A percentile compares a stretch with the other conserved stretches of the same genome.
These are phyloP conservation scores for Actinomortierella ambigua DNA, from an alignment of 371 early-diverging fungal genomes.

Conservation along the genomic window DNA sequence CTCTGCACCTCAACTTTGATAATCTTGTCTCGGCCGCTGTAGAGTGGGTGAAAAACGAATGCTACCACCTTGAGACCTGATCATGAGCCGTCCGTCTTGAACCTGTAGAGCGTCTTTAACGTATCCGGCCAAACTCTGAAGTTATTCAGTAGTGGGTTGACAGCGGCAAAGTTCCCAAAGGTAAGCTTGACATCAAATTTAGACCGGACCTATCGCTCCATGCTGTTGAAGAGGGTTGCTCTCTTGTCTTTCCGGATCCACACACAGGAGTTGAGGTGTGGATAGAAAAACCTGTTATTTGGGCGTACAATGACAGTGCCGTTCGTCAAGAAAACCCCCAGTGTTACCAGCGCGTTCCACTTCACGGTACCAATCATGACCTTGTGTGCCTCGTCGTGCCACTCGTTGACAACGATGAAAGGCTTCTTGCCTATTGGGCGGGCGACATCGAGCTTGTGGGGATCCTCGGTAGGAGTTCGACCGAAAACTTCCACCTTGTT, in stretches of 20 bases:
- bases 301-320: conserved; percentile 21
- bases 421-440: not conserved
- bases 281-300: conserved; percentile 10
- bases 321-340: conserved; percentile 12
- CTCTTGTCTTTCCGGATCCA: conserved; percentile 13
- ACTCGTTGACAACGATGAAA: conserved; percentile 9
- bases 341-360: conserved; percentile 15
- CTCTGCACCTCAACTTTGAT: conserved; percentile 17
- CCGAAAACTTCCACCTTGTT: conserved; percentile 8
- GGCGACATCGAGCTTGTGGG: conserved; percentile 5
- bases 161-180: conserved; percentile 16
- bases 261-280: conserved; percentile 11
- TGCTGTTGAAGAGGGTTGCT: not conserved
- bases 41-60: conserved; percentile 18
- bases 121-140: conserved; percentile 11
- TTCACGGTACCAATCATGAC: conserved; percentile 13
- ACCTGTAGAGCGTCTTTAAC: too few species aligned
- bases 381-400: conserved; percentile 14
- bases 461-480: conserved; percentile 7
- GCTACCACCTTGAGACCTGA: conserved; percentile 17
- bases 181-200: conserved; percentile 12
- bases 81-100: conserved; percentile 13
- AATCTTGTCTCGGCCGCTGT: conserved; percentile 9
- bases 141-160: conserved; percentile 2
- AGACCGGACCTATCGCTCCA: conserved; percentile 15